A percentile compares a stretch with the other conserved stretches of the same genome.
These are phyloP conservation scores for Zoysia matrella DNA, from an alignment of 202 grass and related monocot species.

Conservation along the genomic window DNA sequence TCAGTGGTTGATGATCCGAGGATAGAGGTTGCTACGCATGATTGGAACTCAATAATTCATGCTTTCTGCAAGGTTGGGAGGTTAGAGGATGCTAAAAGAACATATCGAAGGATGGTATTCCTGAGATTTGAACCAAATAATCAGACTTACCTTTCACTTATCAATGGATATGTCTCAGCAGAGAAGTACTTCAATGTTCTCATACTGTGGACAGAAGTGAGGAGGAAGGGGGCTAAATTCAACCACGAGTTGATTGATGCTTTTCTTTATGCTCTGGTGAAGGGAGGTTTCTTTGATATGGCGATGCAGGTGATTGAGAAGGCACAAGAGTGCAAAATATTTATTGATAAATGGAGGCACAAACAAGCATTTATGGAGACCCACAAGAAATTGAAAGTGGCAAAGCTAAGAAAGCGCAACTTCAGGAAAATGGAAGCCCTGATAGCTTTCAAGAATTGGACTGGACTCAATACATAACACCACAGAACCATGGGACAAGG, in stretches of 20 bases:
- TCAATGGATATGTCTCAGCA: constrained; percentile 80
- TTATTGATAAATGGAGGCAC: constrained; percentile 98
- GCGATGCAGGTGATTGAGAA: constrained; percentile 96
- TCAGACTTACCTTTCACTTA: constrained; percentile 90
- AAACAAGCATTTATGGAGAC: constrained; percentile 99
- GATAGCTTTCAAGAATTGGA: constrained; percentile 98
- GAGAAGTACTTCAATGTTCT: constrained; percentile 94
- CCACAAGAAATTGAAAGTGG: constrained; percentile 90
- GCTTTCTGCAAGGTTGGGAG: constrained; percentile 90
- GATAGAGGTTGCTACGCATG: constrained; percentile 84
- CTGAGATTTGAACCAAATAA: constrained; percentile 89
- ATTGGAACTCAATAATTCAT: constrained; percentile 98
- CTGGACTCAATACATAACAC: constrained; percentile 73
- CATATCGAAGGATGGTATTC: constrained; percentile 90
- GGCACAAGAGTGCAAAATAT: constrained; percentile 92
- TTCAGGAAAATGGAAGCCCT: constrained; percentile 95
- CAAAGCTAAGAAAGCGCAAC: constrained; percentile 84
- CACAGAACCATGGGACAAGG: constrained; percentile 2
- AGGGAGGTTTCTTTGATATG: constrained; percentile 96
- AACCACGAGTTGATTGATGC: constrained; percentile 87
- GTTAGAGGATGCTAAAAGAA: constrained; percentile 88
- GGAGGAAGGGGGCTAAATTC: constrained; percentile 70
- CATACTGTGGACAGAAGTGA: constrained; percentile 94
- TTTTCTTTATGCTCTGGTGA: constrained; percentile 89
- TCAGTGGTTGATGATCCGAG: constrained; percentile 78